Evolutionary conservation across 139 green algal genomes (phyloP), one percentile per base, ranked within the genome.

Genomic region (Astrephomene gubernaculifera): DNA sequence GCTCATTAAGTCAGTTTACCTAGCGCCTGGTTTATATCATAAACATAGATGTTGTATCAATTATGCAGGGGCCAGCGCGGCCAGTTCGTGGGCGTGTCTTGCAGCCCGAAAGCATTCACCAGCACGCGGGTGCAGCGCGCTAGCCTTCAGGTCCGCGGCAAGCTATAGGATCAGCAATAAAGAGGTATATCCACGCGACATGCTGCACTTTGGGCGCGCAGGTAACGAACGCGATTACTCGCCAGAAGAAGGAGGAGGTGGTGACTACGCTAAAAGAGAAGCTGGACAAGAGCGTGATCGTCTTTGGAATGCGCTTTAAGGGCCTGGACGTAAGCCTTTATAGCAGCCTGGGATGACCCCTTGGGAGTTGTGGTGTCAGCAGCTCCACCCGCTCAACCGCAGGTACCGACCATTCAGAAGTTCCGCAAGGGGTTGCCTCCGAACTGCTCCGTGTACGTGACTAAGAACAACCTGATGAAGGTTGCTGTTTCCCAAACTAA

Each of bases 391-490:
- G n/a, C n/a, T n/a, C n/a, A n/a, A 7, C 8, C 63, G 70, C 92
- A 95, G 94, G 94, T 96, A 12, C 90, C 92, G 69, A 92, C 95
- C 54, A 69, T 97, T 41, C 90, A 97, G 86, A 89, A 92, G 68
- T 95, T 98, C 83, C 89, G 95, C 73, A 89, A 91, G 71, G 84
- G 67, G 10, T 79, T 98, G 52, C 95, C 95, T 31, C 81, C 90
- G n/a, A 90, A 92, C 29, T 70, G 89, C 44, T 91, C 89, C 29
- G 72, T 97, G 38, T 88, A 94, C 53, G 90, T 98, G 2, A 92
- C 88, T 90, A 98, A 98, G 88, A 98, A 98, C 92, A 94, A 90
- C 21, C 89, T 98, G 27, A 92, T 98, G 90, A 91, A 88, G 36
- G 83, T 94, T 24, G 96, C 96, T 12, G 71, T 90, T n/a, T 85